Percentiles rank a stretch among this genome's conserved stretches.
Conservation (phyloP, 441 rosid genomes). For the Codiaeum variegatum region DNA sequence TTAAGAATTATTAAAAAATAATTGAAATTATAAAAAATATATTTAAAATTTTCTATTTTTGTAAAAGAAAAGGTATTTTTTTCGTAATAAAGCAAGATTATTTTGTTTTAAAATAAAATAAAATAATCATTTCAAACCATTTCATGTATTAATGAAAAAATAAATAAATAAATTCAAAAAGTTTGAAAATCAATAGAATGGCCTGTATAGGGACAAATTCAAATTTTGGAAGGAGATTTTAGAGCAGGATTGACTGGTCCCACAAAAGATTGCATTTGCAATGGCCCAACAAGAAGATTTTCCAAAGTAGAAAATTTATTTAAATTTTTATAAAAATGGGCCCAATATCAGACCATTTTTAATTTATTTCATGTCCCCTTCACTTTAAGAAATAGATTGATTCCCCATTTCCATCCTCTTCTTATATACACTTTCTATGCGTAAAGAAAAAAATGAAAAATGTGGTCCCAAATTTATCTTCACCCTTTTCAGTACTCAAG, state of each 20-base stretch:
- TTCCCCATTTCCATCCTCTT: background rate
- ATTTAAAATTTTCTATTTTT: no score
- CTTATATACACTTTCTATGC: background rate
- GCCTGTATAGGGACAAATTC: slow-evolving; percentile 23
- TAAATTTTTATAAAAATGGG: slow-evolving; percentile 6
- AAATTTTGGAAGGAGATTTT: slow-evolving; percentile 20
- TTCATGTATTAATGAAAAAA: no score
- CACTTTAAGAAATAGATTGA: slow-evolving; percentile 2
- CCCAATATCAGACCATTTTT: background rate
- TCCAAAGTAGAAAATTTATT: background rate
- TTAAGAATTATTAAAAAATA: no score
- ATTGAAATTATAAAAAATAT: no score
- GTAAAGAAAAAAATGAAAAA: no score
- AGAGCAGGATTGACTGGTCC: slow-evolving; percentile 16
- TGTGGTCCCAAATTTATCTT: slow-evolving; percentile 17
- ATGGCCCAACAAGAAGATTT: slow-evolving; percentile 27
- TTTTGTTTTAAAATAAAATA: no score
- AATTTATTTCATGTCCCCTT: slow-evolving; percentile 26
- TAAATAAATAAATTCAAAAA: background rate
- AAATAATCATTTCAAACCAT: no score
- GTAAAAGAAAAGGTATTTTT: no score
- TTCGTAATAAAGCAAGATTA: no score
- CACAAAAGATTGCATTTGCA: slow-evolving; percentile 17
- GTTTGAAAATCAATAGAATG: no score
- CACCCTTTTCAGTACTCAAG: slow-evolving; percentile 11